Evolutionary conservation across 441 rosid genomes (phyloP).

Genomic region (Rhodomyrtus psidioides): DNA sequence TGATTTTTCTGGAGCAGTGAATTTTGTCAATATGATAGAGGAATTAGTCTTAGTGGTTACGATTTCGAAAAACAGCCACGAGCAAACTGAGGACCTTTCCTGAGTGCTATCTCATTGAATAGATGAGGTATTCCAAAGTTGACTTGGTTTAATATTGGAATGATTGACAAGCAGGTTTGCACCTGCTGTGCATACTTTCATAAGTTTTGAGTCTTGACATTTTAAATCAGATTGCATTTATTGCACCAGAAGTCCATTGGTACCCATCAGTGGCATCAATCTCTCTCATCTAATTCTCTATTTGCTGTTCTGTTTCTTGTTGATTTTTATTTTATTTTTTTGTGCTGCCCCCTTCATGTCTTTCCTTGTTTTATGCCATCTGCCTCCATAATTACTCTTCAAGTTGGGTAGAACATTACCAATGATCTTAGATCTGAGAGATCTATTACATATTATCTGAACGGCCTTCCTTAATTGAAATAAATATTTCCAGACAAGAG

Average conservation of each 20-base stretch:
- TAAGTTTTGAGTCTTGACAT: background rate
- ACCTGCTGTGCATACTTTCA: background rate
- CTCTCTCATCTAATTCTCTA: background rate
- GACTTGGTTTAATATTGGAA: background rate
- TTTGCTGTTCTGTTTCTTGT: background rate
- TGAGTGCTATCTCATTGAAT: background rate
- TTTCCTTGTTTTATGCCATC: background rate
- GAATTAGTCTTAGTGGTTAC: background rate
- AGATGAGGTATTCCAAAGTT: background rate
- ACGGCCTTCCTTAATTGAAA: background rate
- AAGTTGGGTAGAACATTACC: background rate
- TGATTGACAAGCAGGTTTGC: background rate
- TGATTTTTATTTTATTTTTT: background rate
- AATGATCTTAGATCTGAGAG: background rate
- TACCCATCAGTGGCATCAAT: background rate
- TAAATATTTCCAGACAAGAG: constrained; percentile 46
- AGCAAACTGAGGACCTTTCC: background rate
- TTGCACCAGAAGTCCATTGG: background rate
- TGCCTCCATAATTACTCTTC: background rate
- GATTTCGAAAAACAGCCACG: background rate
- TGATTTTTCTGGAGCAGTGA: background rate
- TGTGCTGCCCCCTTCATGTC: background rate
- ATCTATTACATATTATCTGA: background rate
- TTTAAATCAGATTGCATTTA: too few species aligned
- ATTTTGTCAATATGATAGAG: background rate